Conservation (phyloP, 441 rosid genomes). For the Brassica balearica region DNA sequence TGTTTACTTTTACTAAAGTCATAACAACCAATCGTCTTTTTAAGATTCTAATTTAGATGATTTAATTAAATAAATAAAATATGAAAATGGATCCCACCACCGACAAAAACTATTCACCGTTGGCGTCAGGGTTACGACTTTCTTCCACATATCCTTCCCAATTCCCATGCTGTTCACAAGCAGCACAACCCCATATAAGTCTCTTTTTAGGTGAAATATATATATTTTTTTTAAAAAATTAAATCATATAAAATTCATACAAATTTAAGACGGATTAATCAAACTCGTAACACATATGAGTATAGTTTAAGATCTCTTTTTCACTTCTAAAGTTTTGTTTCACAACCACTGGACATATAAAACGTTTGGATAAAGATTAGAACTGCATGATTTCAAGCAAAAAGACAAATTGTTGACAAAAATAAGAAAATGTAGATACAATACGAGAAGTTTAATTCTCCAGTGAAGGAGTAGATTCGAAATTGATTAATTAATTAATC, state of each 20-base stretch:
- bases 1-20: conserved; percentile 21
- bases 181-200: background rate
- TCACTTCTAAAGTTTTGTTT: background rate
- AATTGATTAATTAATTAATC: conserved; percentile 23
- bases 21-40: conserved; percentile 27
- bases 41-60: conserved; percentile 8
- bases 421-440: background rate
- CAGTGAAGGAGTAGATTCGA: background rate
- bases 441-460: background rate
- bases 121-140: conserved; percentile 4
- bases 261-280: too few relatives aligned
- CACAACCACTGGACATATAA: background rate
- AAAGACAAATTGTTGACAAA: background rate
- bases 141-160: background rate
- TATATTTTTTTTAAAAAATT: background rate
- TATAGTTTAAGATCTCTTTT: background rate
- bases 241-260: background rate
- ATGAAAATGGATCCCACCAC: conserved; percentile 36
- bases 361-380: background rate
- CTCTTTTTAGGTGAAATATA: too few relatives aligned
- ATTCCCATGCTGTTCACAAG: background rate
- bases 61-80: background rate
- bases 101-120: conserved; percentile 37
- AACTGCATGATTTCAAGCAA: background rate
- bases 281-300: background rate